phyloP scores from a whole-genome alignment of 805 yeast species.

The Candida wancherniae region DNA sequence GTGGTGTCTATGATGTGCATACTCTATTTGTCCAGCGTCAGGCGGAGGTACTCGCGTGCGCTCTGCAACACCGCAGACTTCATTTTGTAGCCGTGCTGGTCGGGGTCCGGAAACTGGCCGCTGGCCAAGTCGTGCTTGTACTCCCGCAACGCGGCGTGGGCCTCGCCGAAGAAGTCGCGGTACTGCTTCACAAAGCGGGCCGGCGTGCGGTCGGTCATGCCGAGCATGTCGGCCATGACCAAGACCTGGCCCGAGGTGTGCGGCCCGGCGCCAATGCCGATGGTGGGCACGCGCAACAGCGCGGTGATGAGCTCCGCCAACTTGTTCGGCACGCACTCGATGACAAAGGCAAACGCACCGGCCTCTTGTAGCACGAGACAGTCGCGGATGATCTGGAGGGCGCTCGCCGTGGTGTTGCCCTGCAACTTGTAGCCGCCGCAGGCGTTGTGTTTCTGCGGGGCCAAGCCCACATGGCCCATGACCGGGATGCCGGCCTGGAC shows the following conservation, averaged over 20 bases:
- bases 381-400: constrained; percentile 55
- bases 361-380: constrained; percentile 66
- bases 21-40: neutral
- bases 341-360: constrained; percentile 70
- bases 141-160: constrained; percentile 45
- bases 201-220: constrained; percentile 50
- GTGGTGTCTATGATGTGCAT: neutral
- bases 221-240: constrained; percentile 80
- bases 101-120: constrained; percentile 55
- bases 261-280: constrained; percentile 95
- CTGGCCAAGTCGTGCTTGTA: constrained; percentile 59
- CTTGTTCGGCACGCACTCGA: constrained; percentile 83
- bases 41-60: constrained; percentile 15
- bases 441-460: constrained; percentile 80
- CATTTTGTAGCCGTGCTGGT: constrained; percentile 62
- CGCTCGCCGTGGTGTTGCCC: constrained; percentile 55
- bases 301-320: constrained; percentile 63
- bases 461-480: constrained; percentile 86
- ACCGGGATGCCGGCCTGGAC: constrained; percentile 77
- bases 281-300: constrained; percentile 65
- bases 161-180: constrained; percentile 44
- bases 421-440: constrained; percentile 88
- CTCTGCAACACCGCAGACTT: constrained; percentile 52
- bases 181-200: constrained; percentile 74
- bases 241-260: constrained; percentile 83